Conservation (phyloP, 805 yeast genomes). For the Blastobotrys terrestris region DNA sequence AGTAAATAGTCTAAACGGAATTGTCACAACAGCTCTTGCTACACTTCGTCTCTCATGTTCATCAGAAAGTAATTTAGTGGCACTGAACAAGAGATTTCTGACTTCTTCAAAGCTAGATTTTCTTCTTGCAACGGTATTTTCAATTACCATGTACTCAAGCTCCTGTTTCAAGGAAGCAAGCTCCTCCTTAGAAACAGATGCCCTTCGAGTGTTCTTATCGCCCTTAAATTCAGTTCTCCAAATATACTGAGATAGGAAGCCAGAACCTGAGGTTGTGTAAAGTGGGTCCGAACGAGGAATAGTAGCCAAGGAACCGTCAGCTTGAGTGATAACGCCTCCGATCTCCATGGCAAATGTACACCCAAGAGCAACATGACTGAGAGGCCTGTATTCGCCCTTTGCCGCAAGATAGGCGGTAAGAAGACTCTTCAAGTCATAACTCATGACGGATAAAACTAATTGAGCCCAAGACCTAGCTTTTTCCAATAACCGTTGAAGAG, state of each 20-base stretch:
- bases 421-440: constrained; percentile 70
- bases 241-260: constrained; percentile 68
- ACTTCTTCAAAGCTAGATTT: constrained; percentile 23
- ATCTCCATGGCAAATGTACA: constrained; percentile 85
- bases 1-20: constrained; percentile 68
- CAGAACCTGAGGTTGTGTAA: constrained; percentile 53
- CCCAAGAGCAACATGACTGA: constrained; percentile 60
- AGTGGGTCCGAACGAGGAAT: constrained; percentile 32
- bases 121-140: constrained; percentile 8
- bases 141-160: constrained; percentile 18
- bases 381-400: constrained; percentile 32
- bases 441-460: constrained; percentile 49
- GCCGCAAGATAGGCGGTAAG: constrained; percentile 69
- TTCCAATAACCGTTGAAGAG: constrained; percentile 53
- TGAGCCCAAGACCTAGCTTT: constrained; percentile 65
- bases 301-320: constrained; percentile 58
- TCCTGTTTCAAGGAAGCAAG: constrained; percentile 9
- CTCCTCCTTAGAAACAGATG: neutral
- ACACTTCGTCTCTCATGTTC: constrained; percentile 11
- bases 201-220: neutral
- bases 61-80: constrained; percentile 33
- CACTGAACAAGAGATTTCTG: constrained; percentile 27
- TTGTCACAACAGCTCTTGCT: constrained; percentile 27
- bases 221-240: constrained; percentile 48
- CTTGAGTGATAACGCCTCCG: constrained; percentile 67